Evolutionary conservation across 805 yeast species (phyloP).

Genomic region (Starmera dryadoides): DNA sequence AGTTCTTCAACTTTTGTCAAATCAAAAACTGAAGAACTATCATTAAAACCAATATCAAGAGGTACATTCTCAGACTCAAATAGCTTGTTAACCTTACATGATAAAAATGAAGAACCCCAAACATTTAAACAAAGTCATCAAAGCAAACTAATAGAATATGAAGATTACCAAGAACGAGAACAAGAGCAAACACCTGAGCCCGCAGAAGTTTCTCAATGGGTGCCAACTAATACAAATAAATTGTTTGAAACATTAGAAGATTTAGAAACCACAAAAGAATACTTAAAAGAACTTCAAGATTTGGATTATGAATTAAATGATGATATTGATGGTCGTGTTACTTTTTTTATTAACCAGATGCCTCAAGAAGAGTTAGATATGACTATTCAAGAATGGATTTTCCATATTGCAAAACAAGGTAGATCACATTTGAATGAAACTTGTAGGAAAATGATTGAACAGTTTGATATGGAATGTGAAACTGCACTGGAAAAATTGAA

Average conservation of each 20-base stretch:
- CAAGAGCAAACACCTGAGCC: no score
- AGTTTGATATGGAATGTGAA: conserved; percentile 40
- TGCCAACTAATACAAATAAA: conserved; percentile 20
- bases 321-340: conserved; percentile 60
- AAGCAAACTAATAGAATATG: neutral
- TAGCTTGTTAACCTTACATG: neutral
- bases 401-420: conserved; percentile 47
- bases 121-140: neutral
- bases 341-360: conserved; percentile 58
- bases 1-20: neutral
- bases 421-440: conserved; percentile 38
- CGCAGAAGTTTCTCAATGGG: conserved; percentile 14
- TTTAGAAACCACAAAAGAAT: conserved; percentile 23
- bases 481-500: conserved; percentile 39
- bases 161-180: neutral
- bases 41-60: neutral
- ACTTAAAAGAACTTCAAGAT: conserved; percentile 10
- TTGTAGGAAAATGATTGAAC: conserved; percentile 38
- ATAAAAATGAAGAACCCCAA: neutral
- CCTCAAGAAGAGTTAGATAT: conserved; percentile 62
- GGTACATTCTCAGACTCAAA: neutral
- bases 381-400: conserved; percentile 69
- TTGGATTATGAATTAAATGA: conserved; percentile 35
- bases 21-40: neutral
- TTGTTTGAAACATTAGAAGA: conserved; percentile 22